Conservation (phyloP, 116 monocot genomes). For the Dioscorea cayenensis region DNA sequence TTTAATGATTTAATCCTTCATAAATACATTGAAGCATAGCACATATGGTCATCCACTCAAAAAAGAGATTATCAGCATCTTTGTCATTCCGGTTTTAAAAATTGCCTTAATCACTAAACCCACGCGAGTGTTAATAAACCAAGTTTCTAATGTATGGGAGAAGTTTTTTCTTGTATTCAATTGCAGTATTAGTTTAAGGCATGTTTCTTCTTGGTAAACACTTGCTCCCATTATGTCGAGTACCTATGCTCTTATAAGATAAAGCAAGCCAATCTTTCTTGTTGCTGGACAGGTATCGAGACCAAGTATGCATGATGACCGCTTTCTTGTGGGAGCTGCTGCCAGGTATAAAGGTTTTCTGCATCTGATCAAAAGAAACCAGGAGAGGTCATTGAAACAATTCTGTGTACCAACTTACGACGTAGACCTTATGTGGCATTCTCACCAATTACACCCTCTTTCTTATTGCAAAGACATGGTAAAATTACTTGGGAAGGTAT, state of each 20-base stretch:
- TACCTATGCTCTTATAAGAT: background rate
- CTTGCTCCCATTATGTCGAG: too few species aligned
- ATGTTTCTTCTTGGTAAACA: too few species aligned
- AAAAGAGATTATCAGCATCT: too few species aligned
- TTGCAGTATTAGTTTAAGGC: too few species aligned
- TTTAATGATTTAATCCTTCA: too few species aligned
- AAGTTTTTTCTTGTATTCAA: too few species aligned
- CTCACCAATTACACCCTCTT: constrained; percentile 78
- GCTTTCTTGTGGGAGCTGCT: constrained; percentile 53
- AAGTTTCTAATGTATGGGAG: too few species aligned
- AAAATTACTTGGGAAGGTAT: constrained; percentile 55
- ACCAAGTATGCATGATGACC: constrained; percentile 44
- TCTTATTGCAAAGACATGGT: constrained; percentile 71
- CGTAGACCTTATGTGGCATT: constrained; percentile 94
- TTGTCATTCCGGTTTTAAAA: too few species aligned
- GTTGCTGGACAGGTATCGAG: constrained; percentile 58
- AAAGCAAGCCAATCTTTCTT: background rate
- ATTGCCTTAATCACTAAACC: too few species aligned
- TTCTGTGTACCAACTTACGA: constrained; percentile 95
- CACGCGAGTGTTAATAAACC: too few species aligned
- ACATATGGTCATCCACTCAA: too few species aligned
- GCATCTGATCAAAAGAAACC: constrained; percentile 67
- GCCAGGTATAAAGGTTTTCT: constrained; percentile 88
- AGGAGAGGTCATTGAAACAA: constrained; percentile 39
- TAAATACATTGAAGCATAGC: too few species aligned